phyloP scores from a whole-genome alignment of 306 rosid genomes.

The Astragalus membranaceus region DNA sequence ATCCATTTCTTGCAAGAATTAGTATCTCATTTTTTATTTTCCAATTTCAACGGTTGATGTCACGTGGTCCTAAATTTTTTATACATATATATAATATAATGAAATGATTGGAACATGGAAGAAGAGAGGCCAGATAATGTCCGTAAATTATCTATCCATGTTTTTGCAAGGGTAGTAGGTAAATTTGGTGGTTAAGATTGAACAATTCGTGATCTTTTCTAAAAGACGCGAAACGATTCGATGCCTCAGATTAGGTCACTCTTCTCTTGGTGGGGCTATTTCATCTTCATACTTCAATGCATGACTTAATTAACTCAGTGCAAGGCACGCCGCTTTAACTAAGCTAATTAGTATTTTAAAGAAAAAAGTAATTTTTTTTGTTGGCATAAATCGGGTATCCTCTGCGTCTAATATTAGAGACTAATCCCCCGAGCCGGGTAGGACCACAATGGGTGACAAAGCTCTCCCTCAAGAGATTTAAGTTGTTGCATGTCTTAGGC shows the following conservation, averaged over 20 bases:
- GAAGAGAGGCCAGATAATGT: slow-evolving; percentile 1
- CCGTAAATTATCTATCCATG: not conserved
- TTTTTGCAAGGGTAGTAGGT: slow-evolving; percentile 35
- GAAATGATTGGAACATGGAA: slow-evolving; percentile 18
- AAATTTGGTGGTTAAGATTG: slow-evolving; percentile 38
- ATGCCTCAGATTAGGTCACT: slow-evolving; percentile 21
- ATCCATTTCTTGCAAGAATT: slow-evolving; percentile 18
- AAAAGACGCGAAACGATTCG: slow-evolving; percentile 14
- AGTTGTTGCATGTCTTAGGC: too few relatives aligned
- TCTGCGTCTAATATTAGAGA: too few relatives aligned
- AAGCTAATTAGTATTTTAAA: too few relatives aligned
- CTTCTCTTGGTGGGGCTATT: not conserved
- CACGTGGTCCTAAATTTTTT: slow-evolving; percentile 1
- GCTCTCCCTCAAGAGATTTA: too few relatives aligned
- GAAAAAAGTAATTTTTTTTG: too few relatives aligned
- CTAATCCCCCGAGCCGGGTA: too few relatives aligned
- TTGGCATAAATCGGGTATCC: too few relatives aligned
- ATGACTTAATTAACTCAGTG: too few relatives aligned
- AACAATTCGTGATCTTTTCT: slow-evolving; percentile 23
- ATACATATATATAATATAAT: not conserved
- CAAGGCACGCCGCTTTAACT: too few relatives aligned
- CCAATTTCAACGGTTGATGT: slow-evolving; percentile 26
- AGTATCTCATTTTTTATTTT: slow-evolving; percentile 12
- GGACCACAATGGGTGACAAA: too few relatives aligned
- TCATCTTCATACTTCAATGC: too few relatives aligned